A percentile compares a stretch with the other conserved stretches of the same genome.
Conservation (phyloP, 2,329 filamentous ascomycete genomes). For the Reticulascus tulasneorum region DNA sequence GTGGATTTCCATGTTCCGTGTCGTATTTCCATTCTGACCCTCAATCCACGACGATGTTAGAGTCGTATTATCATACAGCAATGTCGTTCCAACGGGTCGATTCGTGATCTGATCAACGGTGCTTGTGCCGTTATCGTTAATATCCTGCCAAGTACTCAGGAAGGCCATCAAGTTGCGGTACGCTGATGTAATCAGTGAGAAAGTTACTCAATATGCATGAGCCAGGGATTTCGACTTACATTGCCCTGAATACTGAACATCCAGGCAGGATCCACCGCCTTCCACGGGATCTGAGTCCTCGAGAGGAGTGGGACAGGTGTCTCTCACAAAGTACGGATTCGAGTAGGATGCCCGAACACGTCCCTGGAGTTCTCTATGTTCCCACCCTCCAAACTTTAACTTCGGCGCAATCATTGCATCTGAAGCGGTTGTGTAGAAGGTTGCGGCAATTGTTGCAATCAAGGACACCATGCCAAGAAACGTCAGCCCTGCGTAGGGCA, state of each 20-base stretch:
- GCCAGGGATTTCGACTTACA: constrained; percentile 27
- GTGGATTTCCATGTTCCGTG: constrained; percentile 41
- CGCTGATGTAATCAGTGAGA: constrained; percentile 23
- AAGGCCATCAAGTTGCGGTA: constrained; percentile 68
- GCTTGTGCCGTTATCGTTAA: constrained; percentile 39
- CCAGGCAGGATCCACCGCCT: constrained; percentile 55
- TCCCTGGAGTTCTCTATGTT: constrained; percentile 47
- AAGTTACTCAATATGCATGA: neutral
- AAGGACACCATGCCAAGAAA: constrained; percentile 62
- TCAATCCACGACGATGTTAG: constrained; percentile 68
- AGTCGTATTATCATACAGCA: constrained; percentile 70
- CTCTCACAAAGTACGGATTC: constrained; percentile 53
- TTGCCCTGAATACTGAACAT: constrained; percentile 66
- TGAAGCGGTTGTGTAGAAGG: constrained; percentile 73
- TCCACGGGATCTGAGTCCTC: constrained; percentile 29
- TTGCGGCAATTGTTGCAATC: constrained; percentile 59
- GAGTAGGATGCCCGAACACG: constrained; percentile 59
- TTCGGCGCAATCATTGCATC: constrained; percentile 73
- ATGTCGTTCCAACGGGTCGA: constrained; percentile 58
- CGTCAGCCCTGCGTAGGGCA: constrained; percentile 60
- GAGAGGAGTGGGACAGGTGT: constrained; percentile 61
- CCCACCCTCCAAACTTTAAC: constrained; percentile 54
- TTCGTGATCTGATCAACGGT: constrained; percentile 33
- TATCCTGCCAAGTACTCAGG: constrained; percentile 49
- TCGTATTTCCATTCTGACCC: constrained; percentile 46